Evolutionary conservation across 768 basidiomycete genomes (phyloP).

Genomic region (Termitomyces sp.): DNA sequence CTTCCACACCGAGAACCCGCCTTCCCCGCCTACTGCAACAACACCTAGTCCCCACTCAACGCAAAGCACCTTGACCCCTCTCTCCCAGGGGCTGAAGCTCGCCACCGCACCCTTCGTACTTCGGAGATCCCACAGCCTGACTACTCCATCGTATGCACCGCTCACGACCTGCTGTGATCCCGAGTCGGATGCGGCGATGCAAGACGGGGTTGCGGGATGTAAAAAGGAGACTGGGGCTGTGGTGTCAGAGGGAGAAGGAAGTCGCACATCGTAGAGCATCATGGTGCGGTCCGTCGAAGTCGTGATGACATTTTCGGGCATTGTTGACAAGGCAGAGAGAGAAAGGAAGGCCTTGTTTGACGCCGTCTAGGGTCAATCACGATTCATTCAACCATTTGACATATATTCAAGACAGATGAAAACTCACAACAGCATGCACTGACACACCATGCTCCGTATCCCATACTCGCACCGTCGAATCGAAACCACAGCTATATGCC

Average conservation of each 20-base stretch:
- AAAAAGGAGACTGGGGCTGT: slow-evolving; percentile 36
- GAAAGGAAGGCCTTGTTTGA: slow-evolving; percentile 75
- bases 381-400: background rate
- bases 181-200: slow-evolving; percentile 28
- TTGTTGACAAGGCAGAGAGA: slow-evolving; percentile 31
- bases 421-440: slow-evolving; percentile 59
- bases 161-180: slow-evolving; percentile 52
- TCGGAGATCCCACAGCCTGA: slow-evolving; percentile 73
- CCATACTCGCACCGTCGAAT: slow-evolving; percentile 88
- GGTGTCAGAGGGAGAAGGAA: slow-evolving; percentile 19
- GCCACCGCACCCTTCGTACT: slow-evolving; percentile 62
- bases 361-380: slow-evolving; percentile 37
- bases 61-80: slow-evolving; percentile 49
- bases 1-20: slow-evolving; percentile 61
- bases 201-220: slow-evolving; percentile 66
- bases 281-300: slow-evolving; percentile 74
- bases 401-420: background rate
- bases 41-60: slow-evolving; percentile 55
- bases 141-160: slow-evolving; percentile 75
- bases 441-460: slow-evolving; percentile 77
- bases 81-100: slow-evolving; percentile 57
- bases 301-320: slow-evolving; percentile 38
- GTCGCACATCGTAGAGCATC: slow-evolving; percentile 63
- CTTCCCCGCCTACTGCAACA: slow-evolving; percentile 57
- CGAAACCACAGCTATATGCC: slow-evolving; percentile 81